phyloP scores from a whole-genome alignment of 768 basidiomycete genomes.

The Pleurotus citrinopileatus region DNA sequence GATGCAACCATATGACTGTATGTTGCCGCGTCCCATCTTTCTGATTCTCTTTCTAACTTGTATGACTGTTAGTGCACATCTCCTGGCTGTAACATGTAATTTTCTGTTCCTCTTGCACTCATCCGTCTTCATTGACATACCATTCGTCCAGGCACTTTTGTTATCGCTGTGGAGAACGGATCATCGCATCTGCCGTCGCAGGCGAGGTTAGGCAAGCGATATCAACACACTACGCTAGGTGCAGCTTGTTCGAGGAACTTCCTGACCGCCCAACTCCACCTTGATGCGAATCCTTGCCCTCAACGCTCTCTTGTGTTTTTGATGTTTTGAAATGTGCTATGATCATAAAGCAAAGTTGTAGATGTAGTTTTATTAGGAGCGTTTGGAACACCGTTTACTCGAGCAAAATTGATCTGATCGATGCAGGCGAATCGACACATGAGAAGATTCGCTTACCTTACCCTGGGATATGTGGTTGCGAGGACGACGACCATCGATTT shows the following conservation, averaged over 20 bases:
- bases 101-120: too few species aligned
- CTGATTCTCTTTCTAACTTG: not conserved
- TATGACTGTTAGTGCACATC: constrained; percentile 41
- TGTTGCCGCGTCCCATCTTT: too few species aligned
- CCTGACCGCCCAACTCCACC: constrained; percentile 3
- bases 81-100: constrained; percentile 58
- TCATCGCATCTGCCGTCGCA: constrained; percentile 11
- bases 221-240: constrained; percentile 9
- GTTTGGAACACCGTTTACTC: too few species aligned
- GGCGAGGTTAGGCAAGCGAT: constrained; percentile 1
- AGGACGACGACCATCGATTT: too few species aligned
- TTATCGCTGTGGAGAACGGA: constrained; percentile 12
- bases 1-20: constrained; percentile 44
- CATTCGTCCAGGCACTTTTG: constrained; percentile 13
- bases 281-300: too few species aligned
- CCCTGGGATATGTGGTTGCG: too few species aligned
- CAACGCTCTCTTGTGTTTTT: not conserved
- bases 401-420: too few species aligned
- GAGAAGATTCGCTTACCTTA: too few species aligned
- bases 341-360: too few species aligned
- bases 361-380: too few species aligned
- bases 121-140: not conserved
- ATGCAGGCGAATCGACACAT: too few species aligned
- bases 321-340: too few species aligned
- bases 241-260: constrained; percentile 13